Evolutionary conservation across 192 early-diverging fungal species (phyloP).

Genomic region (Jimgerdemannia lactiflua): DNA sequence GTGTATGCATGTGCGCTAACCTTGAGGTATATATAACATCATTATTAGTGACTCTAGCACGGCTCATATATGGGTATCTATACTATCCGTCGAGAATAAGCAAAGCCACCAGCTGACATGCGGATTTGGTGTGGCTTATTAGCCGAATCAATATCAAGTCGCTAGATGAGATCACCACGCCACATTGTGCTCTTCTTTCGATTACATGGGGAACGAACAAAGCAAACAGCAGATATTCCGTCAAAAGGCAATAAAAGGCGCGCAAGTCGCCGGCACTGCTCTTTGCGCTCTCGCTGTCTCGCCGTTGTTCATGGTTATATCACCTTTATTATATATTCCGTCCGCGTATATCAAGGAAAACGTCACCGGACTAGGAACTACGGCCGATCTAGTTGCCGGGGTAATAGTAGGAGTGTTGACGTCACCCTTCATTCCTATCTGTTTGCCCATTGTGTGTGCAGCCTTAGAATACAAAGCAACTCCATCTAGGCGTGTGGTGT

Average conservation of each 20-base stretch:
- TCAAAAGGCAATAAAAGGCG: neutral
- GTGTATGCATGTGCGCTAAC: no score
- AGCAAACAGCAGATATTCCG: neutral
- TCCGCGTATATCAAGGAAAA: slow-evolving; percentile 28
- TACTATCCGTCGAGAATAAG: no score
- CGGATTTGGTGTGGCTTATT: no score
- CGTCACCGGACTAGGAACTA: slow-evolving; percentile 26
- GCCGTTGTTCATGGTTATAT: slow-evolving; percentile 31
- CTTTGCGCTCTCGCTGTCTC: slow-evolving; percentile 17
- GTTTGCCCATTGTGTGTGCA: neutral
- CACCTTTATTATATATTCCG: slow-evolving; percentile 28
- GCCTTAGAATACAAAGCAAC: slow-evolving; percentile 26
- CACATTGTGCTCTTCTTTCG: no score
- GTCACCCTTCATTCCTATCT: slow-evolving; percentile 19
- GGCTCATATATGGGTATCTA: no score
- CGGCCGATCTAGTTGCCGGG: slow-evolving; percentile 29
- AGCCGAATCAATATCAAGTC: no score
- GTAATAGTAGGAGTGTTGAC: slow-evolving; percentile 17
- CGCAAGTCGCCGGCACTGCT: slow-evolving; percentile 8
- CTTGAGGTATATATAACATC: no score
- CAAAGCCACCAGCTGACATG: no score
- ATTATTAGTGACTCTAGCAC: no score
- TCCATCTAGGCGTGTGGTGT: slow-evolving; percentile 28
- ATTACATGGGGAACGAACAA: neutral
- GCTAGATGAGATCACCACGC: no score